These are phyloP conservation scores for Friedmanniomyces simplex DNA, from an alignment of 495 filamentous ascomycete species.

Conservation along the genomic window DNA sequence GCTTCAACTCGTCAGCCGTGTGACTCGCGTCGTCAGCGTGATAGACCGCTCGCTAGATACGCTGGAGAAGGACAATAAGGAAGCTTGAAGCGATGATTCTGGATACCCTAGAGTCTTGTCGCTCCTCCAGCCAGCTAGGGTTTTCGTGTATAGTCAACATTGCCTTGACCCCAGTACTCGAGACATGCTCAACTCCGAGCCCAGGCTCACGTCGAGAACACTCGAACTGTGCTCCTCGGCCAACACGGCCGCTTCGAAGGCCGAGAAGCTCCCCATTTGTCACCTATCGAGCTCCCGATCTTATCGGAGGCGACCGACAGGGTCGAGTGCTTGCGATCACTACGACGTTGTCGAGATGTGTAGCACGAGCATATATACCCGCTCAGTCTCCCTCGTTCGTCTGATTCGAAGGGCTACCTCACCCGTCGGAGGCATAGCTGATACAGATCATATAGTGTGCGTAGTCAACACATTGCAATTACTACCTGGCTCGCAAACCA, in stretches of 20 bases:
- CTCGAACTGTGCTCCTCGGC: constrained; percentile 23
- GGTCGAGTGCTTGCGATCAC: neutral
- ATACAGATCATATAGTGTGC: neutral
- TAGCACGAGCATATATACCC: too few relatives aligned
- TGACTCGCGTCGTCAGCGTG: neutral
- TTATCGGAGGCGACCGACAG: neutral
- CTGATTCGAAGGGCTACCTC: too few relatives aligned
- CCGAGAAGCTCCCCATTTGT: constrained; percentile 34
- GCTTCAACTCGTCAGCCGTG: neutral
- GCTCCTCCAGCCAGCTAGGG: too few relatives aligned
- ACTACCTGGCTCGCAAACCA: neutral
- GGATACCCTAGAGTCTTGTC: too few relatives aligned
- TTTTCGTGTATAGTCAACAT: too few relatives aligned
- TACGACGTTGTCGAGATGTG: too few relatives aligned
- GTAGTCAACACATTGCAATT: neutral
- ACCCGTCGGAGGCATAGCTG: neutral
- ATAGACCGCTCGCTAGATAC: constrained; percentile 4
- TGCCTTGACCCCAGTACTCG: too few relatives aligned
- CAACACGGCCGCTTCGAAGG: constrained; percentile 57
- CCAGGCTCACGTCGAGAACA: too few relatives aligned
- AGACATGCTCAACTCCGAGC: neutral
- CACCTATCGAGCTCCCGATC: neutral
- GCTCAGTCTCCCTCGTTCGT: too few relatives aligned
- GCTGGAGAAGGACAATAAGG: neutral
- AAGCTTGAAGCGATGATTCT: neutral